Percentiles rank a stretch among this genome's conserved stretches.
Evolutionary conservation across 2,329 filamentous ascomycete genomes (phyloP).

Genomic region (Dissoconium aciculare): DNA sequence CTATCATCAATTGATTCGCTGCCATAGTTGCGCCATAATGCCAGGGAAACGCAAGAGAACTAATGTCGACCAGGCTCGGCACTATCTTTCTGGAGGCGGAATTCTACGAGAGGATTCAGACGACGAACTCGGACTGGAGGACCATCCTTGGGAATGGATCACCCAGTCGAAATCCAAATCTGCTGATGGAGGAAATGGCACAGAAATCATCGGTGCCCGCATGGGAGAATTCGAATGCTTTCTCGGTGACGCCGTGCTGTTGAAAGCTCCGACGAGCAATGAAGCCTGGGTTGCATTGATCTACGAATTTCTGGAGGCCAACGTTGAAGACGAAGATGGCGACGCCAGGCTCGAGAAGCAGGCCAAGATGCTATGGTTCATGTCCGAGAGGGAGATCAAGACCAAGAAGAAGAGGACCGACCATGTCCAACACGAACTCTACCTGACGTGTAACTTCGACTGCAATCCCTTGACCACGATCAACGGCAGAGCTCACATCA

Average conservation of each 20-base stretch:
- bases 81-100: constrained; percentile 43
- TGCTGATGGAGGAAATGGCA: constrained; percentile 20
- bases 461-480: constrained; percentile 76
- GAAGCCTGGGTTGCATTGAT: constrained; percentile 90
- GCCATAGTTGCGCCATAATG: no score
- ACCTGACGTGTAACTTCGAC: constrained; percentile 78
- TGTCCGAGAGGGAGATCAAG: constrained; percentile 73
- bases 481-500: constrained; percentile 70
- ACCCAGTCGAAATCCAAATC: constrained; percentile 37
- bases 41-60: constrained; percentile 27
- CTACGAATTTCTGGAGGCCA: constrained; percentile 61
- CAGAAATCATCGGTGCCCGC: constrained; percentile 57
- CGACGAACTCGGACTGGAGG: constrained; percentile 54
- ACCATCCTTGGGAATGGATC: constrained; percentile 38
- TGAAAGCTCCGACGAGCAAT: constrained; percentile 70
- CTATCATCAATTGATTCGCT: no score
- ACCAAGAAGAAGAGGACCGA: constrained; percentile 70
- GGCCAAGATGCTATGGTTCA: constrained; percentile 92
- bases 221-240: constrained; percentile 69
- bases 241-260: constrained; percentile 67
- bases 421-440: constrained; percentile 69
- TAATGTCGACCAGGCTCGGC: constrained; percentile 33
- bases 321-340: constrained; percentile 46
- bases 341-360: constrained; percentile 42
- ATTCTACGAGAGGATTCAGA: constrained; percentile 67